phyloP scores from a whole-genome alignment of 2,329 filamentous ascomycete species.

The Pseudopithomyces chartarum region DNA sequence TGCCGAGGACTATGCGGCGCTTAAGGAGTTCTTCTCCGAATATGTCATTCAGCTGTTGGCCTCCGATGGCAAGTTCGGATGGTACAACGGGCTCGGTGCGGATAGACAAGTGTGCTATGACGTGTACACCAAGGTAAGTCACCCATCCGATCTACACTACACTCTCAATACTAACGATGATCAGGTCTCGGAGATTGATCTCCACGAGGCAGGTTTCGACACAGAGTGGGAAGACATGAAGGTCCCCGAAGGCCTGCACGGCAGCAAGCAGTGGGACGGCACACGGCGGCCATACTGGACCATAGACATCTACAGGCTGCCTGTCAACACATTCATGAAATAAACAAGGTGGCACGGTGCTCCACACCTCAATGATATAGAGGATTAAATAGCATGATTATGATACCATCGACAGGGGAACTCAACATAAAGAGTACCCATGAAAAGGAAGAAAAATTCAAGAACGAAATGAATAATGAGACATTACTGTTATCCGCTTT shows the following conservation, averaged over 20 bases:
- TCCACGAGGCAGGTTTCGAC: conserved; percentile 43
- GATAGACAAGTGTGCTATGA: conserved; percentile 48
- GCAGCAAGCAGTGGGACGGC: conserved; percentile 42
- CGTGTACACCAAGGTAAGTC: conserved; percentile 43
- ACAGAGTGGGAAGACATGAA: conserved; percentile 44
- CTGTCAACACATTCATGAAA: conserved; percentile 43
- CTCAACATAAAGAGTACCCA: not conserved
- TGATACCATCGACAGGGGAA: not conserved
- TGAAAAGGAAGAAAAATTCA: not conserved
- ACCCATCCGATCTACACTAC: not conserved
- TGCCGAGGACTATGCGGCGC: conserved; percentile 43
- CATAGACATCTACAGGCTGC: conserved; percentile 42
- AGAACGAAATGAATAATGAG: not conserved
- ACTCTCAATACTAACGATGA: conserved; percentile 6
- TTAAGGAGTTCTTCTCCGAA: conserved; percentile 45
- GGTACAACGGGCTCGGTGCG: conserved; percentile 46
- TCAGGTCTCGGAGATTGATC: conserved; percentile 43
- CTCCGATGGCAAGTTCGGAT: conserved; percentile 41
- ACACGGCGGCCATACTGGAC: conserved; percentile 45
- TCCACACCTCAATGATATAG: not conserved
- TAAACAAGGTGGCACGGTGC: conserved; percentile 9
- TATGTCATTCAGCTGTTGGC: conserved; percentile 43
- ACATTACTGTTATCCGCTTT: conserved; percentile 1
- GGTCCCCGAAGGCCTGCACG: conserved; percentile 38
- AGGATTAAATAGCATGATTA: not conserved